Percentiles rank a stretch among this genome's conserved stretches.
These are phyloP conservation scores for Luzula sylvatica DNA, from an alignment of 176 grass and related monocot species.

Conservation along the genomic window DNA sequence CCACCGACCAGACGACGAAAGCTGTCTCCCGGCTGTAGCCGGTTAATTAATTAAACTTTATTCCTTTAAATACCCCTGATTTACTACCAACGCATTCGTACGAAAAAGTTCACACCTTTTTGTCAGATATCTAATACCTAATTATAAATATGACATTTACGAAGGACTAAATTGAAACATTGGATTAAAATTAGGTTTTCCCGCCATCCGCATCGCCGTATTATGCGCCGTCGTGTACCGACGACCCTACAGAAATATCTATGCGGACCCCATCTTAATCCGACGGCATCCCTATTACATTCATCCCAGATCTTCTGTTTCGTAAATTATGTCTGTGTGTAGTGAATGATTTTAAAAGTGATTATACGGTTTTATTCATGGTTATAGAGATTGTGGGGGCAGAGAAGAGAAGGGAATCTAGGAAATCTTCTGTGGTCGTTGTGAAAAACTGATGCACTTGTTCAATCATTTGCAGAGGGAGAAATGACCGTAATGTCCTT, in stretches of 20 bases:
- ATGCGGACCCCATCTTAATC: constrained; percentile 3
- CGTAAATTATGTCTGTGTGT: too few relatives aligned
- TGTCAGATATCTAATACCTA: background rate
- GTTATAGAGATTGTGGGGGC: too few relatives aligned
- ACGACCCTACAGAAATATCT: background rate
- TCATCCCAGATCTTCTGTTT: background rate
- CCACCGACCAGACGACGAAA: constrained; percentile 8
- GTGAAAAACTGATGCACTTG: constrained; percentile 7
- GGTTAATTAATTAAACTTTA: background rate
- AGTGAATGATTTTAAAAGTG: too few relatives aligned
- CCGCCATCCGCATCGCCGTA: constrained; percentile 6
- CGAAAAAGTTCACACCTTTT: background rate
- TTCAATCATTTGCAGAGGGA: constrained; percentile 16
- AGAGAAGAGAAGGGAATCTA: background rate
- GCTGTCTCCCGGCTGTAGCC: constrained; percentile 17
- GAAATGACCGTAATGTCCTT: constrained; percentile 3
- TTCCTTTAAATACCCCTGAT: background rate
- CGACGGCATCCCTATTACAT: constrained; percentile 8
- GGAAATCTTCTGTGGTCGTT: constrained; percentile 6
- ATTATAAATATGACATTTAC: too few relatives aligned
- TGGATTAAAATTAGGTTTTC: background rate
- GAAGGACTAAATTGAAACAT: too few relatives aligned
- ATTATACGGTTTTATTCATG: too few relatives aligned
- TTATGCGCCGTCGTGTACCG: constrained; percentile 6
- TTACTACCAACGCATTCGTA: background rate